phyloP scores from a whole-genome alignment of 768 basidiomycete species.

The Mycena vulgaris region DNA sequence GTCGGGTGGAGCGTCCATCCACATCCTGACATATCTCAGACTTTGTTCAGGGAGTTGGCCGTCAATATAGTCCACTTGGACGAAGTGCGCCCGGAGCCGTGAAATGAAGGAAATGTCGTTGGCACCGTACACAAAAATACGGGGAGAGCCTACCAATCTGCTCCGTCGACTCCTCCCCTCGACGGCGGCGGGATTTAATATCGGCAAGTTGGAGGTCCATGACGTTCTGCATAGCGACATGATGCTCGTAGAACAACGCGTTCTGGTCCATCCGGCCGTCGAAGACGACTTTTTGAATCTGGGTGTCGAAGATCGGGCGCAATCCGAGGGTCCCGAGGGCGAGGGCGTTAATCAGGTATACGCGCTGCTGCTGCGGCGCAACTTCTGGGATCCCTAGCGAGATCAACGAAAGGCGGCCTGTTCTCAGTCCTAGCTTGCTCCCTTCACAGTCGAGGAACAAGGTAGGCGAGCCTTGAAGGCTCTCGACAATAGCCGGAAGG shows the following conservation, averaged over 20 bases:
- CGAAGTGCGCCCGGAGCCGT: slow-evolving; percentile 2
- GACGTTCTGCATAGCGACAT: slow-evolving; percentile 18
- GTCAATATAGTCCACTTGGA: slow-evolving; percentile 6
- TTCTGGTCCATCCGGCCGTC: slow-evolving; percentile 32
- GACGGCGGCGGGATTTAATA: slow-evolving; percentile 11
- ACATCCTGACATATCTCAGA: slow-evolving; percentile 14
- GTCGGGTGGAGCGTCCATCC: background rate
- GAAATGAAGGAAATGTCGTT: slow-evolving; percentile 17
- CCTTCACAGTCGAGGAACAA: slow-evolving; percentile 31
- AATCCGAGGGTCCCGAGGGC: background rate
- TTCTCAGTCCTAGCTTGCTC: background rate
- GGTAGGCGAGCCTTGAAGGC: background rate
- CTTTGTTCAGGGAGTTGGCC: slow-evolving; percentile 3
- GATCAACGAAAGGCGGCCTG: slow-evolving; percentile 12
- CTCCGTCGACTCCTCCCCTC: slow-evolving; percentile 7
- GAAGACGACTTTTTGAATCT: slow-evolving; percentile 24
- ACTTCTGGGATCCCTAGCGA: background rate
- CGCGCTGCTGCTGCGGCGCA: background rate
- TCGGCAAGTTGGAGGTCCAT: slow-evolving; percentile 29
- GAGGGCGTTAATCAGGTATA: slow-evolving; percentile 16
- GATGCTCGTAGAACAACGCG: slow-evolving; percentile 20
- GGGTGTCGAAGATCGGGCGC: slow-evolving; percentile 9
- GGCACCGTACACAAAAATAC: slow-evolving; percentile 21
- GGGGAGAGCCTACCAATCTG: background rate
- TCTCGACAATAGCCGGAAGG: background rate